A percentile compares a stretch with the other conserved stretches of the same genome.
These are phyloP conservation scores for Dacryopinax spathularia DNA, from an alignment of 768 basidiomycete genomes.

Conservation along the genomic window DNA sequence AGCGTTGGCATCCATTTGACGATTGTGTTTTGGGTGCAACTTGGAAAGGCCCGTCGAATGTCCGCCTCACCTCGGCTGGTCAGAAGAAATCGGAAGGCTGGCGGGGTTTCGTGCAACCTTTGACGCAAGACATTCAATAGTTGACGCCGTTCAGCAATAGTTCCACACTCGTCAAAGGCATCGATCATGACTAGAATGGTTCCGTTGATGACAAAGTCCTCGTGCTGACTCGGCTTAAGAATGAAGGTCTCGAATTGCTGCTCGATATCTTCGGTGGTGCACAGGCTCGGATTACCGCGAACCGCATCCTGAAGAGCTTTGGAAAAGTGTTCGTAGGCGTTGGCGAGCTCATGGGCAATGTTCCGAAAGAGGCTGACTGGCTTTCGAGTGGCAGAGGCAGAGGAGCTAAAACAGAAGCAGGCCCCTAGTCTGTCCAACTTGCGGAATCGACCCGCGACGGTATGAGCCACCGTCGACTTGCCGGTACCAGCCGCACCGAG, in stretches of 20 bases:
- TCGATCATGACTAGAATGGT: not conserved
- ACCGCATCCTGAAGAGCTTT: not conserved
- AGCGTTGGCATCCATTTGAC: not conserved
- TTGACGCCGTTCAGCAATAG: not conserved
- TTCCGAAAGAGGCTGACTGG: slow-evolving; percentile 8
- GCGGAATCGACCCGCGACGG: slow-evolving; percentile 4
- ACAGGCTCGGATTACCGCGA: not conserved
- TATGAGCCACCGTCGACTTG: slow-evolving; percentile 13
- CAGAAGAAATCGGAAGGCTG: not conserved
- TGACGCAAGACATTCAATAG: not conserved
- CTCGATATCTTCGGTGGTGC: not conserved
- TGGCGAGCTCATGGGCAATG: slow-evolving; percentile 10
- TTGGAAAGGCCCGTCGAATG: not conserved
- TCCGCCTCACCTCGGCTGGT: not conserved
- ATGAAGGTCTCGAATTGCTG: not conserved
- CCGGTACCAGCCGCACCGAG: slow-evolving; percentile 10
- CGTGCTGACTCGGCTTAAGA: no score
- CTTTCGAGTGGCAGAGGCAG: not conserved
- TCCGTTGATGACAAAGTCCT: no score
- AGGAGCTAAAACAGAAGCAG: slow-evolving; percentile 10
- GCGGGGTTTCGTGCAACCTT: not conserved
- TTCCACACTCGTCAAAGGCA: not conserved
- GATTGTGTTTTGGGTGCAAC: not conserved
- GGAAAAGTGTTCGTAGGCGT: not conserved
- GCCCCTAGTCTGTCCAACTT: slow-evolving; percentile 7